Conservation (phyloP, 2,329 filamentous ascomycete species). For the Colletotrichum somersetense region DNA sequence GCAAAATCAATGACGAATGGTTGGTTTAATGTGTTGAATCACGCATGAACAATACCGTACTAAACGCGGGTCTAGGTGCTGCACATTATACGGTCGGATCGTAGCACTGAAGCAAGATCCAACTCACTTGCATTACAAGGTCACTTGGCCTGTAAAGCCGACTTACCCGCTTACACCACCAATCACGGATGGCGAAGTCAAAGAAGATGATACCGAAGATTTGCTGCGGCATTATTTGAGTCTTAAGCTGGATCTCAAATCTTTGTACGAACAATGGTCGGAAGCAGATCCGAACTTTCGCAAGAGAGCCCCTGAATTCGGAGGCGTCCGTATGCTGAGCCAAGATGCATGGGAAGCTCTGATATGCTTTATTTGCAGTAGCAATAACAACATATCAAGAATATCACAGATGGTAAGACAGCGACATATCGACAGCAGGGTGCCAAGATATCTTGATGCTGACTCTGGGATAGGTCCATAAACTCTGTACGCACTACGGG, state of each 20-base stretch:
- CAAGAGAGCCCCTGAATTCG: constrained; percentile 86
- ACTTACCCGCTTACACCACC: constrained; percentile 39
- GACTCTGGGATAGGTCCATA: constrained; percentile 71
- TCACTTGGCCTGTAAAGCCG: constrained; percentile 66
- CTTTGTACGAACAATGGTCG: constrained; percentile 90
- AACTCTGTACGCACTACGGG: constrained; percentile 89
- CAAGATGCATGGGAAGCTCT: constrained; percentile 98
- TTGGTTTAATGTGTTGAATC: constrained; percentile 50
- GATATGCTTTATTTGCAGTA: constrained; percentile 96
- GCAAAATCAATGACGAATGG: constrained; percentile 88
- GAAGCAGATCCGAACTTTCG: constrained; percentile 87
- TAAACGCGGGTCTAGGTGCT: constrained; percentile 67
- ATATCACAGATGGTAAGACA: constrained; percentile 89
- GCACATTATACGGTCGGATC: constrained; percentile 86
- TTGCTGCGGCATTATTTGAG: constrained; percentile 91
- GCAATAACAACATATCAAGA: constrained; percentile 96
- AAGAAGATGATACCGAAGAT: constrained; percentile 76
- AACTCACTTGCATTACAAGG: constrained; percentile 82
- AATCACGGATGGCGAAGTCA: constrained; percentile 43
- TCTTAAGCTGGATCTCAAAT: constrained; percentile 78
- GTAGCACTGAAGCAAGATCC: constrained; percentile 87
- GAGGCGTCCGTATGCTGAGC: constrained; percentile 89
- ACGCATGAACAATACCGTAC: background rate
- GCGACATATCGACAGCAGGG: background rate
- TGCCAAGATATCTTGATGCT: background rate